Evolutionary conservation across 768 basidiomycete genomes (phyloP), one percentile per base, ranked within the genome.

Genomic region (Infundibulicybe gibba): DNA sequence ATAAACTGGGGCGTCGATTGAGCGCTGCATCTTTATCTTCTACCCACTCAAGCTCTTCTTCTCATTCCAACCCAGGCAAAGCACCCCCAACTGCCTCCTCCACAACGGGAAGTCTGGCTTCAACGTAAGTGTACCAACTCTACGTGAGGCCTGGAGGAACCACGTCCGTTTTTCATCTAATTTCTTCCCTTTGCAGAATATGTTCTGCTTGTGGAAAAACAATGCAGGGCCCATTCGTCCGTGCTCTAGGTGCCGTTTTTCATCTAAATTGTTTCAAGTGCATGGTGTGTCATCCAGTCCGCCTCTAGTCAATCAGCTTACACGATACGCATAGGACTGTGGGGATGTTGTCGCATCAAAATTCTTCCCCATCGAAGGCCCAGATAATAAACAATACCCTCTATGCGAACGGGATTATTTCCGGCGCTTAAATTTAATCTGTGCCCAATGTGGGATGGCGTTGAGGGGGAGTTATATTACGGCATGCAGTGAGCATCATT

Each of bases 331-430:
- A 41, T 61, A 97, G 95, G 97, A 99, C 62, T 99, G 97, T 60
- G 87, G 90, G 56, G 85, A 88, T 58, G 89, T 97, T 40, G 97
- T 99, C 37, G 97, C 97, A 21, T 89, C 90, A 50, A 99, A 98
- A 65, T 99, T 99, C 74, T 99, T 99, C 67, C 95, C 97, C 15
- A 90, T 98, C 58, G 95, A 98, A 60, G 91, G 92, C 1, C 76
- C 83, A 40, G 92, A 93, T 58, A 83, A 87, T 51, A 87, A 81
- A 62, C 94, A 92, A 58, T 83, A 87, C 51, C 95, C 97, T 21
- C 79, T 99, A n/a, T 99, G 97, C 67, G 97, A 99, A 74, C 80
- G 90, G 51, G 97, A 99, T 64, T 99, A 97, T 68, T 99, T 99
- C 68, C 83, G 92, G 55, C 81, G 97, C 47, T 77, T 99, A 45